Base-by-base conservation (phyloP, 139 green algal genomes). In the Tetradesmus obliquus region DNA sequence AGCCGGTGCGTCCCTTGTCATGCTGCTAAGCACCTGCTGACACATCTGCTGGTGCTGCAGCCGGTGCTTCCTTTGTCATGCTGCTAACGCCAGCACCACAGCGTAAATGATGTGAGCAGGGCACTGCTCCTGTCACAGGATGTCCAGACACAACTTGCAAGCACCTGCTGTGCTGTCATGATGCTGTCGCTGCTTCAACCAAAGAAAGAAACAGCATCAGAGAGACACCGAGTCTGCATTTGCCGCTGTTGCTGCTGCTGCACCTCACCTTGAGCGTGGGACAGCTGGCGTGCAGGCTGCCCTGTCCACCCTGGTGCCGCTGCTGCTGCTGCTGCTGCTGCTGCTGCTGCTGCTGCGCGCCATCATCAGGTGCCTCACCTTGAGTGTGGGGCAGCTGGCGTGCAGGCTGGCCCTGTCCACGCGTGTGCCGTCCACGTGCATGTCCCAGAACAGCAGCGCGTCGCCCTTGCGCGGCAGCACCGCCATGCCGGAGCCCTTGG, bases 361-460 rank as follows among this genome's bases (percentile, higher is more conserved):
- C 32, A 45, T 45, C 32, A 45, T 45, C 32, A 12, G n/a, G 22
- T 19, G 4, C 3, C 32, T 84, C 32, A 80, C 92, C 89, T 93
- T 94, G 71, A 93, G 57, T 20, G 93, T 95, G 10, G 94, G 93
- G 86, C 94, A 96, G 87, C 92, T 93, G 7, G 94, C 94, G 83
- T 96, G 95, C 83, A 96, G 93, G 9, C 91, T 88, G 22, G 86
- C 87, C 19, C 94, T 82, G 91, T 95, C 91, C 12, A 94, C 93
- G 60, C 76, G 81, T 1, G 9, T n/a, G 0, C 94, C 95, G 69
- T 91, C 54, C 10, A 91, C 55, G 74, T 96, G 91, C 92, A 96
- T 96, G 91, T 96, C 92, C 81, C 94, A 96, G 88, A 97, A 97
- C 79, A 97, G 86, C 58, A 97, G 92, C 12, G 95, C 94, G 54